Base-by-base conservation (phyloP, 1,284 basidiomycete genomes). In the Phellopilus nigrolimitatus region DNA sequence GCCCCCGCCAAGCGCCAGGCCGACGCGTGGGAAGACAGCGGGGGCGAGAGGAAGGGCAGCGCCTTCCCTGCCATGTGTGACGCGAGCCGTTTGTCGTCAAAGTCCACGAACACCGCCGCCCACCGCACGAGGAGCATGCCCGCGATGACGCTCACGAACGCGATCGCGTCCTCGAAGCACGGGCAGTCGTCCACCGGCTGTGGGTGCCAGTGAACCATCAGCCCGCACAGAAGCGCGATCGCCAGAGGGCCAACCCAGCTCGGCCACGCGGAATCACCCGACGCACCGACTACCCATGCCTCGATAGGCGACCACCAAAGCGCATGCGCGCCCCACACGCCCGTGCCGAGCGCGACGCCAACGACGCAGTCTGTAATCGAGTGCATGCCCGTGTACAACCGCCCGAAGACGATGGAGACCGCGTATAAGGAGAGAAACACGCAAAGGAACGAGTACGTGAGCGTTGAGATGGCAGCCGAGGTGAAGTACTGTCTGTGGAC, bases 111-210 rank as follows among this genome's bases (percentile, higher is more conserved):
- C 4, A 59, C 59, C 49, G 67, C 64, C 50, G 73, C 74, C 84
- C 90, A 93, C 47, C 79, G 72, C 0, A 82, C 82, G 1, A 94
- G 64, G 17, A 81, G 71, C n/a, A 78, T 72, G 15, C 95, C 95
- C 47, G 90, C 74, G 12, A 91, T 76, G 38, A 95, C 93, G 9
- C 90, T 86, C 19, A 91, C 71, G 60, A 95, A 90, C 0, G 95
- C 94, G 50, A 97, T 95, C 3, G 94, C 91, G 62, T 99, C 95
- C 66, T 98, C 95, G 66, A 97, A 99, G 68, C 95, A 98, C 0
- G 95, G 97, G 62, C 95, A 98, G 63, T 97, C 92, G 55, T 97
- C 94, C 1, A 97, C 84, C 0, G 91, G 91, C 62, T 94, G 88
- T 0, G 95, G 94, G 64, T 98, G 95, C 57, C 87, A 78, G 63